These are phyloP conservation scores for Russula lepida DNA, from an alignment of 768 basidiomycete species.

Conservation along the genomic window DNA sequence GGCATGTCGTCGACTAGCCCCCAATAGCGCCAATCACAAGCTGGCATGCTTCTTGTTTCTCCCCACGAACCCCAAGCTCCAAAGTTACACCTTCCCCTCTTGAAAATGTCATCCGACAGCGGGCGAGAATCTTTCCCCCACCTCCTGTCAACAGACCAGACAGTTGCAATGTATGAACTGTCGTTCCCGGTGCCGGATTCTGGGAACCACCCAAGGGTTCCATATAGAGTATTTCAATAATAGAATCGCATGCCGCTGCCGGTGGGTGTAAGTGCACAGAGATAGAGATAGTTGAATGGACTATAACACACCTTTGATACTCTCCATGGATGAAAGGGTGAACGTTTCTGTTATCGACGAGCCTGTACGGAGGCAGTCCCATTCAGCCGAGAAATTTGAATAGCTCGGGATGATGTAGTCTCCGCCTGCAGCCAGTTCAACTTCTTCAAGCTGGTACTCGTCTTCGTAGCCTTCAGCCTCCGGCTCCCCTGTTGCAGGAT, in stretches of 20 bases:
- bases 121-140: conserved; percentile 90
- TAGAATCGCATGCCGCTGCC: conserved; percentile 89
- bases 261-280: conserved; percentile 17
- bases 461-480: conserved; percentile 99
- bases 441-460: conserved; percentile 95
- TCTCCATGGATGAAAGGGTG: conserved; percentile 84
- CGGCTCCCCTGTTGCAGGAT: conserved; percentile 89
- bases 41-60: conserved; percentile 77
- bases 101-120: conserved; percentile 93
- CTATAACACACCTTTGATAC: conserved; percentile 68
- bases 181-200: conserved; percentile 56
- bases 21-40: conserved; percentile 88
- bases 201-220: conserved; percentile 92
- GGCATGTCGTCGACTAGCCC: conserved; percentile 33
- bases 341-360: conserved; percentile 88
- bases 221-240: conserved; percentile 95
- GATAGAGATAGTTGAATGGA: conserved; percentile 6
- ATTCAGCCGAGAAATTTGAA: conserved; percentile 84
- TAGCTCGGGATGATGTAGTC: conserved; percentile 98
- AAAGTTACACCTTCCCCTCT: conserved; percentile 86
- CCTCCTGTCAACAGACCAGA: conserved; percentile 88
- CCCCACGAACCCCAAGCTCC: conserved; percentile 85
- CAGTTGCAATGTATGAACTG: conserved; percentile 90
- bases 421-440: conserved; percentile 77
- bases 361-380: conserved; percentile 81